These are phyloP conservation scores for Trametes elegans DNA, from an alignment of 768 basidiomycete genomes.

Conservation along the genomic window DNA sequence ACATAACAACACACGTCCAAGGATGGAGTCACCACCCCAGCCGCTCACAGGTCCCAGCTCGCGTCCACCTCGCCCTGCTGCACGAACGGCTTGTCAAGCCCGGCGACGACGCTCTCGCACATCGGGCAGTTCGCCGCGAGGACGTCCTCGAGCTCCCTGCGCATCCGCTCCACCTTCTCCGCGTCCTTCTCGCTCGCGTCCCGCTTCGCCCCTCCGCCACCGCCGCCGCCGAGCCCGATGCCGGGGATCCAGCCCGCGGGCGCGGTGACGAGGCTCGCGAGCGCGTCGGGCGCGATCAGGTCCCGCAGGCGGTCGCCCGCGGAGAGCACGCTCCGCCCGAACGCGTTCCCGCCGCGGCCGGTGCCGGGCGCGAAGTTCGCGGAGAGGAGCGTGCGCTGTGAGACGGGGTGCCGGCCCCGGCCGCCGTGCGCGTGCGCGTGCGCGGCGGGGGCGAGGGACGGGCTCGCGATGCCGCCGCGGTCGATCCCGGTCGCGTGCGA, in stretches of 20 bases:
- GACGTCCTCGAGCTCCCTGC: slow-evolving; percentile 85
- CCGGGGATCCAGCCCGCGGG: slow-evolving; percentile 73
- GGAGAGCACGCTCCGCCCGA: slow-evolving; percentile 79
- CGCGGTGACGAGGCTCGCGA: slow-evolving; percentile 79
- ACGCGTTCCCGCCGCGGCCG: slow-evolving; percentile 54
- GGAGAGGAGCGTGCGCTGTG: slow-evolving; percentile 70
- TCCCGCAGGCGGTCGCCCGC: slow-evolving; percentile 90
- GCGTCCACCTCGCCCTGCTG: slow-evolving; percentile 73
- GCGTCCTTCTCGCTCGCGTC: slow-evolving; percentile 47
- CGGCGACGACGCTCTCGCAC: slow-evolving; percentile 86
- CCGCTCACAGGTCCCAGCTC: slow-evolving; percentile 70
- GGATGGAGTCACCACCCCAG: not conserved
- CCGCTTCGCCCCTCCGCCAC: slow-evolving; percentile 46
- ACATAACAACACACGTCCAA: too few relatives aligned
- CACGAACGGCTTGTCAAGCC: slow-evolving; percentile 86
- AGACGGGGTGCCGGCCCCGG: slow-evolving; percentile 41
- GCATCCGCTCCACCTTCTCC: slow-evolving; percentile 67
- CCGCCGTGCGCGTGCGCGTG: not conserved
- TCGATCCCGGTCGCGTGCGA: slow-evolving; percentile 34
- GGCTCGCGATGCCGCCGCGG: slow-evolving; percentile 33
- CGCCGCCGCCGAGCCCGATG: slow-evolving; percentile 46
- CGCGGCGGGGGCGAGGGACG: slow-evolving; percentile 26
- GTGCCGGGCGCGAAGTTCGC: slow-evolving; percentile 68
- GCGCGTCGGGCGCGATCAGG: slow-evolving; percentile 90
- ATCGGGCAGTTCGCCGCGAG: slow-evolving; percentile 88